Base-by-base conservation (phyloP, 1,284 basidiomycete species). In the Earliella scabrosa region DNA sequence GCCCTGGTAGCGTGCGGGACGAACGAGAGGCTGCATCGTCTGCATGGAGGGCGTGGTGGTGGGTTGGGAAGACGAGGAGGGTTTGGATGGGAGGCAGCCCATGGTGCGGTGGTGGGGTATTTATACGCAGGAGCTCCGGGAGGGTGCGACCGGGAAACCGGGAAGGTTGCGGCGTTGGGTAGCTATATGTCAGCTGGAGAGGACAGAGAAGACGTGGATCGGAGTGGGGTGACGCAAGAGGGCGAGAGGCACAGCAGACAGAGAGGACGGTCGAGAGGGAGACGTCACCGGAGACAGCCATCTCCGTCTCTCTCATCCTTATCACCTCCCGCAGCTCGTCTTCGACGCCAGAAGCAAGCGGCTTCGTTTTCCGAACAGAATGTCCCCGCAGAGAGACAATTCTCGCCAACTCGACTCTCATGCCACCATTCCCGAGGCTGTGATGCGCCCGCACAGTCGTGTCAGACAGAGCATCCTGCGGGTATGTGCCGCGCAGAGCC, bases 1-100 rank as follows among this genome's bases (percentile, higher is more conserved):
- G 40, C 54, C 40, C 47, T 60, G 51, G 61, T 68, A 70, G 36
- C 54, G 51, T 2, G 58, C 61, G 43, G 69, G 66, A 29, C 67
- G 66, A 31, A 59, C 38, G 52, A 71, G 69, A 18, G 64, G 54
- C 45, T 69, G 67, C 24, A 70, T 60, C 32, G 52, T 57, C 38
- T 51, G 44, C 56, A 44, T 58, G 45, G 38, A 41, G 14, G 46
- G 24, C 23, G 52, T 3, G 16, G 56, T 10, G 40, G 45, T 31
- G 53, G 53, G 24, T 26, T 50, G 32, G 31, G 51, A 49, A 24
- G 29, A n/a, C 44, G 53, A 51, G 49, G 40, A 27, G 35, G 31
- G 27, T 43, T 60, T 60, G 58, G 61, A 63, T 29, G 53, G 54
- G 2, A 58, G 34, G 46, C 56, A 60, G 49, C 61, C 61, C 61